phyloP scores from a whole-genome alignment of 441 rosid genomes.

The Populus tomentosa region DNA sequence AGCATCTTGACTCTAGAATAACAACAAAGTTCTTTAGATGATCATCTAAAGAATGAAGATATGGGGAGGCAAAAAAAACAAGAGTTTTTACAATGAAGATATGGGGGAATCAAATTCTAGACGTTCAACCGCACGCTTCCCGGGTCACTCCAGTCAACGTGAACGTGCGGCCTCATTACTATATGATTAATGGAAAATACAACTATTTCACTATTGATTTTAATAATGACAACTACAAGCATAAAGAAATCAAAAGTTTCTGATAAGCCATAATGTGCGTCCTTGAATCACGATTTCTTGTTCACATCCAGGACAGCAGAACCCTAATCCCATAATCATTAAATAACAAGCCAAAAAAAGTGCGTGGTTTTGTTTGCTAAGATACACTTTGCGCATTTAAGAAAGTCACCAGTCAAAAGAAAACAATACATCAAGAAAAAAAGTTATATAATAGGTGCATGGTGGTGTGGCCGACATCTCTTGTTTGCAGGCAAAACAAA shows the following conservation, averaged over 20 bases:
- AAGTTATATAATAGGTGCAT: background rate
- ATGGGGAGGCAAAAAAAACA: too few relatives aligned
- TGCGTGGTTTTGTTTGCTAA: conserved; percentile 7
- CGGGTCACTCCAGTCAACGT: conserved; percentile 16
- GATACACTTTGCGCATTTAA: background rate
- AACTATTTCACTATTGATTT: conserved; percentile 14
- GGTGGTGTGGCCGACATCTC: conserved; percentile 36
- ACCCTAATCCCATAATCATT: conserved; percentile 24
- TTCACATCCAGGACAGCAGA: conserved; percentile 28
- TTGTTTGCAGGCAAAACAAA: conserved; percentile 24
- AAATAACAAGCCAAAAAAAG: background rate
- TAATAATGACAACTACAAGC: conserved; percentile 16
- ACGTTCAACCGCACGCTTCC: conserved; percentile 37
- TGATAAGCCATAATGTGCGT: conserved; percentile 7
- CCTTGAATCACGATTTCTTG: conserved; percentile 39
- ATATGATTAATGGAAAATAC: conserved; percentile 22
- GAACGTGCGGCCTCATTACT: conserved; percentile 41
- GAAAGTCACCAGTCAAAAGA: conserved; percentile 12
- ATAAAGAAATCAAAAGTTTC: background rate
- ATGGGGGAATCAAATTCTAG: background rate
- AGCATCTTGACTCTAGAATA: background rate
- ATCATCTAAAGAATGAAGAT: too few relatives aligned
- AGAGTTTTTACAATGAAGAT: background rate
- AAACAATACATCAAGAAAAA: background rate
- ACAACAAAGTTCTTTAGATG: background rate